A percentile compares a stretch with the other conserved stretches of the same genome.
Evolutionary conservation across 179 eudicot genomes (phyloP).

Genomic region (Beta corolliflora): DNA sequence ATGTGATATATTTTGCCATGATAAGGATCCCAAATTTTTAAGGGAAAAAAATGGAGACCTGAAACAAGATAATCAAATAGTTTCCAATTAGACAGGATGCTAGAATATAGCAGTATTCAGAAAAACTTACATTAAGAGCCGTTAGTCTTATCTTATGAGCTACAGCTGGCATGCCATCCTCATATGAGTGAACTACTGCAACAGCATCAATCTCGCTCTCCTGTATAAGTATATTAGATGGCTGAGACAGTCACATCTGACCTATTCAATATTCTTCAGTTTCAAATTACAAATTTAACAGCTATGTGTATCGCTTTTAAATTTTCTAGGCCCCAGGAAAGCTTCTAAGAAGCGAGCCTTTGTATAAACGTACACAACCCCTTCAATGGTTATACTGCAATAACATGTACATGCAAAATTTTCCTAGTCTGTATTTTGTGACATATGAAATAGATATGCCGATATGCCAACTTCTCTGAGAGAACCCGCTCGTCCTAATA

Average conservation of each 20-base stretch:
- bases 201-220: constrained; percentile 88
- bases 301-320: background rate
- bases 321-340: background rate
- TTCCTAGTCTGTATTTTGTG: too few relatives aligned
- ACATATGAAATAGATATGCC: background rate
- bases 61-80: background rate
- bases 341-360: background rate
- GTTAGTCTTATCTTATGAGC: constrained; percentile 86
- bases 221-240: constrained; percentile 40
- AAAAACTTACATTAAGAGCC: constrained; percentile 76
- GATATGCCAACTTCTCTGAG: background rate
- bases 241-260: background rate
- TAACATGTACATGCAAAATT: background rate
- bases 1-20: background rate
- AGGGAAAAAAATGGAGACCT: background rate
- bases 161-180: constrained; percentile 81
- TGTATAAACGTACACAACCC: background rate
- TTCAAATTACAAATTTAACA: background rate
- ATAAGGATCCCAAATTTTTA: background rate
- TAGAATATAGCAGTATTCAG: background rate
- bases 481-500: background rate
- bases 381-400: background rate
- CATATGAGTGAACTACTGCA: constrained; percentile 84
- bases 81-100: background rate
- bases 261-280: background rate